These are phyloP conservation scores for Auxenochlorella protothecoides DNA, from an alignment of 139 green algal species.

Conservation along the genomic window DNA sequence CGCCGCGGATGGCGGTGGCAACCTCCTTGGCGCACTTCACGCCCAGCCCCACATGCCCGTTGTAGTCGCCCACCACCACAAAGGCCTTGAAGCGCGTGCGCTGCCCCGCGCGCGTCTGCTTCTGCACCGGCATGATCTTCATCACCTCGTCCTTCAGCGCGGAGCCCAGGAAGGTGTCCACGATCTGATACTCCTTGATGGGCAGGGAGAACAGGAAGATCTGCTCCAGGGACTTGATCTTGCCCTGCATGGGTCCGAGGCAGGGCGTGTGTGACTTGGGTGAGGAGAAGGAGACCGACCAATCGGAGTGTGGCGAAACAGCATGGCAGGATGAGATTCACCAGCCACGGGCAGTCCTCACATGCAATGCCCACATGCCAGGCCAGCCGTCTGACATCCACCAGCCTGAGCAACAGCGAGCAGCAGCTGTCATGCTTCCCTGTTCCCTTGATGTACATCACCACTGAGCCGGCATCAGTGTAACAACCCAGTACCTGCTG, in stretches of 20 bases:
- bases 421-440: too few species aligned
- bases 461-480: too few species aligned
- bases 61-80: conserved; percentile 96
- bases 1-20: conserved; percentile 90
- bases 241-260: conserved; percentile 61
- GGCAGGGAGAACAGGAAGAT: conserved; percentile 99
- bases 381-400: too few species aligned
- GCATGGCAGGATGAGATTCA: too few species aligned
- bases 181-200: conserved; percentile 97
- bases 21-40: conserved; percentile 99
- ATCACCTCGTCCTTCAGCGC: conserved; percentile 92
- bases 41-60: conserved; percentile 95
- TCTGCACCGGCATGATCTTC: conserved; percentile 99
- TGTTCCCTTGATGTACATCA: too few species aligned
- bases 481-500: conserved; percentile 60
- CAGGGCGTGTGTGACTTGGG: not conserved
- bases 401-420: too few species aligned
- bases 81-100: conserved; percentile 99
- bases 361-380: too few species aligned
- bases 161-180: conserved; percentile 76
- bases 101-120: conserved; percentile 99
- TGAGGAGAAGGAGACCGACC: too few species aligned
- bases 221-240: conserved; percentile 98
- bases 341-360: too few species aligned
- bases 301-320: too few species aligned